These are phyloP conservation scores for Ogataea paraovalis DNA, from an alignment of 805 yeast species.

Conservation along the genomic window DNA sequence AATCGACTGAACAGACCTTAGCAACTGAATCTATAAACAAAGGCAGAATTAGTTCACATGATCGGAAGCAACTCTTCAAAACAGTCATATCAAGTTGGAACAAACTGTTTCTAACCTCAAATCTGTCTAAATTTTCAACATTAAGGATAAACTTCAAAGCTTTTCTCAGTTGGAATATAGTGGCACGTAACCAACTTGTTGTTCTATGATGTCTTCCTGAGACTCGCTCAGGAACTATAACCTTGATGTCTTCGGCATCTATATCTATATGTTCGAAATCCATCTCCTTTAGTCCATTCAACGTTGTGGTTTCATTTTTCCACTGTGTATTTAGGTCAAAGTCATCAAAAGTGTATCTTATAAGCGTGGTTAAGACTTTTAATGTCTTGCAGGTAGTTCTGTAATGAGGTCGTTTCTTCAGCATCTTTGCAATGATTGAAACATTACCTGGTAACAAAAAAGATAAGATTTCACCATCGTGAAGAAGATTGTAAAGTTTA, in stretches of 20 bases:
- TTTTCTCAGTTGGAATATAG: conserved; percentile 44
- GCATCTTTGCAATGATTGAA: conserved; percentile 39
- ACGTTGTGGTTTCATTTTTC: conserved; percentile 4
- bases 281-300: conserved; percentile 14
- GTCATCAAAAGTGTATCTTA: conserved; percentile 40
- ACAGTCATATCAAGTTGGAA: conserved; percentile 30
- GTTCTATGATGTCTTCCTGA: conserved; percentile 34
- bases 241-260: conserved; percentile 7
- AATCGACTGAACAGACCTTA: conserved; percentile 16
- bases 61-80: conserved; percentile 29
- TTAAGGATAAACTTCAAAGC: conserved; percentile 38
- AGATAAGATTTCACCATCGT: conserved; percentile 47
- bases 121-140: conserved; percentile 21
- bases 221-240: conserved; percentile 14
- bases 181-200: conserved; percentile 51
- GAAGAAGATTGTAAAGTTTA: conserved; percentile 31
- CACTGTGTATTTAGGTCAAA: conserved; percentile 27
- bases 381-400: conserved; percentile 32
- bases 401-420: conserved; percentile 34
- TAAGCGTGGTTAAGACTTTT: conserved; percentile 27
- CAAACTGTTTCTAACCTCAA: conserved; percentile 32
- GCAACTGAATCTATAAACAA: conserved; percentile 31
- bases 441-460: conserved; percentile 50
- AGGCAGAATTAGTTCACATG: conserved; percentile 36
- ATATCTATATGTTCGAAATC: neutral